A percentile compares a stretch with the other conserved stretches of the same genome.
phyloP scores from a whole-genome alignment of 192 early-diverging fungal species.

The Backusella psychrophila region DNA sequence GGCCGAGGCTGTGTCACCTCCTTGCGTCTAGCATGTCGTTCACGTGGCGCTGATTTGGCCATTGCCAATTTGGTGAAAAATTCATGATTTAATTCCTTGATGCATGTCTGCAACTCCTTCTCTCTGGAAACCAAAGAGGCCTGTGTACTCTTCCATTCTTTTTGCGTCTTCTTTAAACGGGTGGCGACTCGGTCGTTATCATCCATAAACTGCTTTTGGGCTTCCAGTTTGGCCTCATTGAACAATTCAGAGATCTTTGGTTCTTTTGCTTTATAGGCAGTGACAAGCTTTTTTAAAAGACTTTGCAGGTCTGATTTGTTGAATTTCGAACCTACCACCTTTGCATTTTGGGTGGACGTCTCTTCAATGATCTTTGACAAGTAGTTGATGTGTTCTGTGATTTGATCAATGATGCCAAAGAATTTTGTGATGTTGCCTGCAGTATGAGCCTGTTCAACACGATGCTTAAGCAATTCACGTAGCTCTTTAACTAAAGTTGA shows the following conservation, averaged over 20 bases:
- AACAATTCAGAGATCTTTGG: constrained; percentile 12
- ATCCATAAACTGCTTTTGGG: constrained; percentile 27
- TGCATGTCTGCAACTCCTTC: constrained; percentile 41
- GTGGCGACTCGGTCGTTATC: constrained; percentile 35
- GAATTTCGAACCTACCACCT: constrained; percentile 22
- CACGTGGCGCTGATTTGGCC: constrained; percentile 11
- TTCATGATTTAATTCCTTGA: constrained; percentile 31
- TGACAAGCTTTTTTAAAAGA: constrained; percentile 19
- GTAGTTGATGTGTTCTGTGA: constrained; percentile 29
- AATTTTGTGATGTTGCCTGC: constrained; percentile 26
- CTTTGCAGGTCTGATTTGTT: constrained; percentile 33
- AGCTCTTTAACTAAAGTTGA: constrained; percentile 29
- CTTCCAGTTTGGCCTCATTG: constrained; percentile 12
- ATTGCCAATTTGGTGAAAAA: constrained; percentile 34
- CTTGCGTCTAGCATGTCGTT: neutral
- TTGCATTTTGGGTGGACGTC: constrained; percentile 26
- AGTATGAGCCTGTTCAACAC: constrained; percentile 22
- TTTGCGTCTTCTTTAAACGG: constrained; percentile 39
- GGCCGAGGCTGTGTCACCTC: neutral
- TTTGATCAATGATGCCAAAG: constrained; percentile 33
- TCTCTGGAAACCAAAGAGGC: constrained; percentile 35
- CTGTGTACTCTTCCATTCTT: constrained; percentile 45
- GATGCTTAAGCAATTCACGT: constrained; percentile 15
- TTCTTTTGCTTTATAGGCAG: constrained; percentile 11
- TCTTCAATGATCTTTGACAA: constrained; percentile 28